Evolutionary conservation across 176 grass and related monocot species (phyloP).

Genomic region (Secale cereale): DNA sequence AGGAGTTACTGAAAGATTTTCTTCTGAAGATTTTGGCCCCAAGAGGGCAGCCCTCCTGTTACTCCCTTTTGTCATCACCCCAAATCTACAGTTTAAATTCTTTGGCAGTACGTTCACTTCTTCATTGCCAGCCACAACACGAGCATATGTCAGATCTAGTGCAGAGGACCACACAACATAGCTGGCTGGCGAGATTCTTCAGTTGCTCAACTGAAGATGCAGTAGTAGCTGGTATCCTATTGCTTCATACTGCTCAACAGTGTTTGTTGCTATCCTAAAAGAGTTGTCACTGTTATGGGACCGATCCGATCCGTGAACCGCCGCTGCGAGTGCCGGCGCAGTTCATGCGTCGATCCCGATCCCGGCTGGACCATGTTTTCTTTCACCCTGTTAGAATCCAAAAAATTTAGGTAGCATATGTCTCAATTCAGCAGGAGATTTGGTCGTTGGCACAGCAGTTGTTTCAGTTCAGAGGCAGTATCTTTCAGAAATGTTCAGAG

Average conservation of each 20-base stretch:
- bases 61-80: neutral
- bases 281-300: constrained; percentile 36
- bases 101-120: neutral
- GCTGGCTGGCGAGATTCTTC: constrained; percentile 44
- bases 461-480: neutral
- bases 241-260: constrained; percentile 37
- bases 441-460: neutral
- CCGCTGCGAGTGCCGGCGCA: neutral
- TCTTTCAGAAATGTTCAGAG: neutral
- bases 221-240: constrained; percentile 15
- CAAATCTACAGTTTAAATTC: constrained; percentile 12
- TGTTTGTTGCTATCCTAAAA: constrained; percentile 27
- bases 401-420: neutral
- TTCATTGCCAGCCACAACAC: constrained; percentile 21
- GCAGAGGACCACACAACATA: constrained; percentile 30
- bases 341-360: constrained; percentile 15
- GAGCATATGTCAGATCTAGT: constrained; percentile 16
- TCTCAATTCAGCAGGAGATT: neutral
- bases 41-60: neutral
- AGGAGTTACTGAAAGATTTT: neutral
- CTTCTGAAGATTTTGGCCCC: neutral
- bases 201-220: constrained; percentile 38
- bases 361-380: constrained; percentile 11
- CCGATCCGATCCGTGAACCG: constrained; percentile 6
- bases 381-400: constrained; percentile 19